phyloP scores from a whole-genome alignment of 2,329 filamentous ascomycete genomes.

The Elsinoe arachidis region DNA sequence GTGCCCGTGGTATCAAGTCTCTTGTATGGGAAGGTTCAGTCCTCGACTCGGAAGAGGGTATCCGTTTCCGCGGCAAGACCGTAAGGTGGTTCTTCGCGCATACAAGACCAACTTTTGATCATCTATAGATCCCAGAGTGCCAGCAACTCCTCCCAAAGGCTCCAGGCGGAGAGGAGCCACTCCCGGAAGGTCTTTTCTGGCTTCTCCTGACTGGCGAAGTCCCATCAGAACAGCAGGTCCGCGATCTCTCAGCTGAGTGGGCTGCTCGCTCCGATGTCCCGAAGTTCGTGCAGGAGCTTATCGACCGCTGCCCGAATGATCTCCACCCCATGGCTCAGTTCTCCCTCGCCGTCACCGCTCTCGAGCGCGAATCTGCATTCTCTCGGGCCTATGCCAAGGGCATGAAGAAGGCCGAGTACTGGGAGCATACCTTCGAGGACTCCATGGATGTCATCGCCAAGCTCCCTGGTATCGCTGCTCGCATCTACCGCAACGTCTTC shows the following conservation, averaged over 20 bases:
- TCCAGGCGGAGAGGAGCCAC: conserved; percentile 89
- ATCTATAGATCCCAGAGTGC: conserved; percentile 76
- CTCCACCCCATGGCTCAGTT: conserved; percentile 99
- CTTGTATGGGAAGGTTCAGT: conserved; percentile 99
- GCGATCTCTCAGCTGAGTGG: conserved; percentile 97
- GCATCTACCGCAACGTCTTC: conserved; percentile 99
- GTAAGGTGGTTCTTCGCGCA: conserved; percentile 31
- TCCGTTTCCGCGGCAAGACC: conserved; percentile 97
- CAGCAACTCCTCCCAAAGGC: conserved; percentile 96
- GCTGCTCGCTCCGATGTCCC: conserved; percentile 93
- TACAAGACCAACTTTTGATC: conserved; percentile 13
- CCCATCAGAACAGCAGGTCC: conserved; percentile 94
- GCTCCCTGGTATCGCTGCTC: conserved; percentile 92
- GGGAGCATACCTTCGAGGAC: conserved; percentile 98
- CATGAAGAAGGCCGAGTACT: conserved; percentile 99
- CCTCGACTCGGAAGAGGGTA: conserved; percentile 96
- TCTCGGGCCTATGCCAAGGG: conserved; percentile 98
- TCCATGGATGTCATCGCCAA: conserved; percentile 99
- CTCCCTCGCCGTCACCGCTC: conserved; percentile 92
- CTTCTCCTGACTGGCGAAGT: conserved; percentile 97
- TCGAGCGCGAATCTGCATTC: conserved; percentile 97
- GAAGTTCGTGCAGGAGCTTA: conserved; percentile 98
- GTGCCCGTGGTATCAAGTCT: conserved; percentile 97
- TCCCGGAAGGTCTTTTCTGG: conserved; percentile 99
- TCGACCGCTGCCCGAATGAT: conserved; percentile 97